Conservation (phyloP, 306 rosid genomes). For the Cercis canadensis region DNA sequence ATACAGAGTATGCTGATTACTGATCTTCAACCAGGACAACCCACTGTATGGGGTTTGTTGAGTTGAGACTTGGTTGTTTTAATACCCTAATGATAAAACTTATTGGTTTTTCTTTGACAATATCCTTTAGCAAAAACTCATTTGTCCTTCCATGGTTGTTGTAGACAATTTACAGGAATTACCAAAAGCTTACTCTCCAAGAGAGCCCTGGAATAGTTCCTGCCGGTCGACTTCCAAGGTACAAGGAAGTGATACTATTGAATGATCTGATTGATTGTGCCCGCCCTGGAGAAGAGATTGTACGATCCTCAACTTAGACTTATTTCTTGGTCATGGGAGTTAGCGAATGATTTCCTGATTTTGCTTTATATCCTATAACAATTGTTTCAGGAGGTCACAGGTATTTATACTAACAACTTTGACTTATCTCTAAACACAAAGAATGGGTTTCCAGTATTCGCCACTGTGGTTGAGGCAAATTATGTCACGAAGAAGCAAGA, state of each 20-base stretch:
- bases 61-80: not conserved
- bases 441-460: conserved; percentile 98
- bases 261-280: conserved; percentile 99
- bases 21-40: conserved; percentile 2
- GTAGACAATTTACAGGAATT: conserved; percentile 94
- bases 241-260: conserved; percentile 93
- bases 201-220: conserved; percentile 99
- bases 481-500: conserved; percentile 90
- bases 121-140: conserved; percentile 5
- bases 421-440: conserved; percentile 95
- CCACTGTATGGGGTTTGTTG: not conserved
- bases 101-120: not conserved
- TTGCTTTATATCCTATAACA: conserved; percentile 26
- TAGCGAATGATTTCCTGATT: conserved; percentile 35
- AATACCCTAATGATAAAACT: not conserved
- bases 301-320: conserved; percentile 46
- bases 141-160: conserved; percentile 32
- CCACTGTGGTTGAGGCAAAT: conserved; percentile 98
- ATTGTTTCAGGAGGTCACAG: conserved; percentile 89
- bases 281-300: conserved; percentile 99
- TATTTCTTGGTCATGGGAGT: conserved; percentile 22
- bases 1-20: not conserved
- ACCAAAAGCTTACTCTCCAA: conserved; percentile 96
- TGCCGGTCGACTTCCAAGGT: conserved; percentile 97
- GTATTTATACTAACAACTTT: conserved; percentile 90